These are phyloP conservation scores for Rhodotorula sphaerocarpa DNA, from an alignment of 768 basidiomycete species.

Conservation along the genomic window DNA sequence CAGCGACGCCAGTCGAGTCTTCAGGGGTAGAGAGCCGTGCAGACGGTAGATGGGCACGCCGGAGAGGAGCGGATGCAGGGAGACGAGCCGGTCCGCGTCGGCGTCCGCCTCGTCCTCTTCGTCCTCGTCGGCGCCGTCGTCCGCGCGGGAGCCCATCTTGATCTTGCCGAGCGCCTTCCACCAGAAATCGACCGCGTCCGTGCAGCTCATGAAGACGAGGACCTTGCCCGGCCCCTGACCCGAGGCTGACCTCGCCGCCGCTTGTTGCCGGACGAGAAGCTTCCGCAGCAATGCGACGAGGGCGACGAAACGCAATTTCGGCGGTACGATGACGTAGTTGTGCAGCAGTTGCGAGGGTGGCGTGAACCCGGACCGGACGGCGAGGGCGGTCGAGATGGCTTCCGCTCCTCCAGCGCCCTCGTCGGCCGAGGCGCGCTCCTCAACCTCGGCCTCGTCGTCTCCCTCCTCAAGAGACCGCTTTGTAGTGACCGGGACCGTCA, in stretches of 20 bases:
- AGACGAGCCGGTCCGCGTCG: conserved; percentile 50
- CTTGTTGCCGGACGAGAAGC: conserved; percentile 29
- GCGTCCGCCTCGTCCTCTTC: conserved; percentile 17
- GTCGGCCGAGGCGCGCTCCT: conserved; percentile 4
- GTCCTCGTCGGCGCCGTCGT: conserved; percentile 32
- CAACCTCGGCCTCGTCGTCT: conserved; percentile 32
- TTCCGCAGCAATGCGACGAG: conserved; percentile 76
- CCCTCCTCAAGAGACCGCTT: background rate
- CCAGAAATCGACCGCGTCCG: conserved; percentile 95
- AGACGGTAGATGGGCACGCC: conserved; percentile 73
- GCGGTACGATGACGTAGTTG: conserved; percentile 78
- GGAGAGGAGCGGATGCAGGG: conserved; percentile 68
- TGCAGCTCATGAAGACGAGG: conserved; percentile 93
- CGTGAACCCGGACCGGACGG: conserved; percentile 52
- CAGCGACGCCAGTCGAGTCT: conserved; percentile 71
- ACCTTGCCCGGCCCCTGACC: conserved; percentile 56
- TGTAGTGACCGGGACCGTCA: background rate
- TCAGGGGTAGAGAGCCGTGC: conserved; percentile 81
- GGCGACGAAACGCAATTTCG: conserved; percentile 88
- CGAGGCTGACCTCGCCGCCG: conserved; percentile 47
- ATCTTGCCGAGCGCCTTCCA: conserved; percentile 74
- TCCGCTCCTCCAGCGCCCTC: background rate
- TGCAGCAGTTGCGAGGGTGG: conserved; percentile 89
- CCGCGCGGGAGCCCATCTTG: conserved; percentile 52
- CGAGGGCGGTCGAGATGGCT: conserved; percentile 13